These are phyloP conservation scores for Vitis vinifera DNA, from an alignment of 164 flowering plant genomes.

Conservation along the genomic window ASM3070453v1 NC_081823.1:23158501-23159000, in stretches of 20 bases:
- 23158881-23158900: background rate
- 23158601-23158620: slow-evolving; percentile 20
- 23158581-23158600: slow-evolving; percentile 23
- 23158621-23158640: background rate
- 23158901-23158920: slow-evolving; percentile 16
- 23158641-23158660: background rate
- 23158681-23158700: slow-evolving; percentile 1
- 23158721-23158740: slow-evolving; percentile 12
- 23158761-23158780: background rate
- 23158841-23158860: slow-evolving; percentile 11
- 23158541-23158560: slow-evolving; percentile 20
- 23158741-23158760: slow-evolving; percentile 12
- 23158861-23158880: background rate
- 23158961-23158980: slow-evolving; percentile 6
- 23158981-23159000: slow-evolving; percentile 2
- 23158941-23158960: slow-evolving; percentile 21
- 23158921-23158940: slow-evolving; percentile 27
- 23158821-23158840: slow-evolving; percentile 2
- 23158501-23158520: background rate
- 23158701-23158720: slow-evolving; percentile 8
- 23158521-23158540: slow-evolving; percentile 4
- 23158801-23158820: slow-evolving; percentile 13
- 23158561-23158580: slow-evolving; percentile 10
- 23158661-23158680: background rate
- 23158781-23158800: background rate